These are phyloP conservation scores for Coemansia sp. DNA, from an alignment of 192 early-diverging fungal species.

Conservation along the genomic window DNA sequence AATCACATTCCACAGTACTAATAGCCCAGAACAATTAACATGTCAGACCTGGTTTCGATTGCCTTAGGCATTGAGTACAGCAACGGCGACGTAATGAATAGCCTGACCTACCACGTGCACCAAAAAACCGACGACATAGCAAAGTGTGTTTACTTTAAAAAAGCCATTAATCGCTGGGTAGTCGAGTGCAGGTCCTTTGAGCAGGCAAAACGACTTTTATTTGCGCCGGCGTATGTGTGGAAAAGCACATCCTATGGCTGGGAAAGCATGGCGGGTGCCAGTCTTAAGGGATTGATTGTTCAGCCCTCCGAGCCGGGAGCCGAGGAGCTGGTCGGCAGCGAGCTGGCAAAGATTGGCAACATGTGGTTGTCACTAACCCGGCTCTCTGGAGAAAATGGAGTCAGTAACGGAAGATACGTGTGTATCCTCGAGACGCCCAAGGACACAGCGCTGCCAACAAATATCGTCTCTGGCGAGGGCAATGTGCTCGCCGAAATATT, in stretches of 20 bases:
- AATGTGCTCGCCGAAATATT: not conserved
- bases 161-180: not conserved
- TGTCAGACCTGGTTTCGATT: too few species aligned
- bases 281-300: not conserved
- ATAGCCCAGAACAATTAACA: too few species aligned
- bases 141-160: not conserved
- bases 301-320: not conserved
- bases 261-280: not conserved
- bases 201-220: not conserved
- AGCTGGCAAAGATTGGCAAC: not conserved
- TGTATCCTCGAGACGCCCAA: not conserved
- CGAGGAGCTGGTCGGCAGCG: not conserved
- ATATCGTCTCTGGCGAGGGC: not conserved
- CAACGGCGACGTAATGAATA: too few species aligned
- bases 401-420: not conserved
- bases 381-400: not conserved
- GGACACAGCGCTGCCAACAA: not conserved
- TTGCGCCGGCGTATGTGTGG: not conserved
- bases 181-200: slow-evolving; percentile 2
- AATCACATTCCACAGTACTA: too few species aligned
- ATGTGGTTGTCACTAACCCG: not conserved
- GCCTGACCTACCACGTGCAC: not conserved
- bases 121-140: not conserved
- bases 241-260: not conserved
- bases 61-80: too few species aligned